Percentiles rank a stretch among this genome's conserved stretches.
phyloP scores from a whole-genome alignment of 768 basidiomycete species.

The Kwoniella dendrophila region DNA sequence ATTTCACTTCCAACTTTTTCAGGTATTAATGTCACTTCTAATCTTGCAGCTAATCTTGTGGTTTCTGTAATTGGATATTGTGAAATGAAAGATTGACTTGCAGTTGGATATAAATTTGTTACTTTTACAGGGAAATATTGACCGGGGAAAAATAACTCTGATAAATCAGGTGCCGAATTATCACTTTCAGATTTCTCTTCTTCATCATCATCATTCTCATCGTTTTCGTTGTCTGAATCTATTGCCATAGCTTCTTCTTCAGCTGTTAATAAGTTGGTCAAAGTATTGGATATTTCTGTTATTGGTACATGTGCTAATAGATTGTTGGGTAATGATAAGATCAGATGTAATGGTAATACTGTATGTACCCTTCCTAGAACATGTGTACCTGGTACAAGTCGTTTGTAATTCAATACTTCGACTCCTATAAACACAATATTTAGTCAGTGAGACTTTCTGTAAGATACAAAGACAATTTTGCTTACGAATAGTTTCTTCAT shows the following conservation, averaged over 20 bases:
- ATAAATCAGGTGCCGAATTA: conserved; percentile 65
- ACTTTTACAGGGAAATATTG: conserved; percentile 83
- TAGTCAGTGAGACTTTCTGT: background rate
- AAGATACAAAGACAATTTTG: background rate
- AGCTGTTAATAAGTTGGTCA: conserved; percentile 72
- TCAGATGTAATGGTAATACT: conserved; percentile 82
- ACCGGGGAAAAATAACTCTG: conserved; percentile 75
- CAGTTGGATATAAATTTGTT: conserved; percentile 68
- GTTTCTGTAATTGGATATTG: conserved; percentile 54
- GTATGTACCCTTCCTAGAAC: conserved; percentile 83
- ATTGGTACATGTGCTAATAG: conserved; percentile 91
- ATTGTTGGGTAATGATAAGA: conserved; percentile 94
- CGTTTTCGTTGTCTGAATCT: conserved; percentile 58
- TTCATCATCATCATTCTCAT: conserved; percentile 61
- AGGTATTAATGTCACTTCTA: conserved; percentile 83
- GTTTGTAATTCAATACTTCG: conserved; percentile 94
- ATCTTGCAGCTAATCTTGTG: conserved; percentile 53
- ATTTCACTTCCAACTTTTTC: conserved; percentile 81
- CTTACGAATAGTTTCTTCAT: conserved; percentile 61
- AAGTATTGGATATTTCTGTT: conserved; percentile 80
- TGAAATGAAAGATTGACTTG: conserved; percentile 58
- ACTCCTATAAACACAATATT: conserved; percentile 59
- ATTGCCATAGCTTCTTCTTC: conserved; percentile 56
- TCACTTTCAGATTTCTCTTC: conserved; percentile 57
- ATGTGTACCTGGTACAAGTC: conserved; percentile 78